Percentiles rank a stretch among this genome's conserved stretches.
Evolutionary conservation across 768 basidiomycete genomes (phyloP).

Genomic region (Termitomyces heimii): DNA sequence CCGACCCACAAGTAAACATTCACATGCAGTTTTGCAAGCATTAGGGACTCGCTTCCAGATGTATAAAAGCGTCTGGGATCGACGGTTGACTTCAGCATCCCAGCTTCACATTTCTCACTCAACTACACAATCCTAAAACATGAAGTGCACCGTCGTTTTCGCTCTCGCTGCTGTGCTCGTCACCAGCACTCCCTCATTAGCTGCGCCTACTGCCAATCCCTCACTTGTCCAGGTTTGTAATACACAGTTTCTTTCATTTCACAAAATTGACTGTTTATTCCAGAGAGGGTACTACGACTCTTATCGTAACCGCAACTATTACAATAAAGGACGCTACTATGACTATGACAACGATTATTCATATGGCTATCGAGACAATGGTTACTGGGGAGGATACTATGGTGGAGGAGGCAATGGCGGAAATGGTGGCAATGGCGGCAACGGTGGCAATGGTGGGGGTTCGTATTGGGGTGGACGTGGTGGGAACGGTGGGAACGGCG

Average conservation of each 20-base stretch:
- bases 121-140: not conserved
- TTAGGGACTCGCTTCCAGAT: not conserved
- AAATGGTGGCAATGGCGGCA: not conserved
- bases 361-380: not conserved
- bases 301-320: not conserved
- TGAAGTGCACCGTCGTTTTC: not conserved
- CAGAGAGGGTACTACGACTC: not conserved
- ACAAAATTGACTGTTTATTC: no score
- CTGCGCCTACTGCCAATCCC: not conserved
- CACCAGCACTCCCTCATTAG: not conserved
- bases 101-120: not conserved
- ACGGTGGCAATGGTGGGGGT: not conserved
- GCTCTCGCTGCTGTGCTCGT: not conserved
- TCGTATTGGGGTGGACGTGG: not conserved
- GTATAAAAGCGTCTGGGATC: not conserved
- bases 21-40: not conserved
- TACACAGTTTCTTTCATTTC: fast-evolving
- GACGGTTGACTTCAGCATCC: not conserved
- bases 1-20: no score
- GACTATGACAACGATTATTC: not conserved
- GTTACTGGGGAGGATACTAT: not conserved
- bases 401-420: not conserved
- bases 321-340: not conserved
- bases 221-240: not conserved
- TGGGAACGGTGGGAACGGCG: not conserved